A percentile compares a stretch with the other conserved stretches of the same genome.
Evolutionary conservation across 768 basidiomycete species (phyloP).

Genomic region (Termitomyces sp.): DNA sequence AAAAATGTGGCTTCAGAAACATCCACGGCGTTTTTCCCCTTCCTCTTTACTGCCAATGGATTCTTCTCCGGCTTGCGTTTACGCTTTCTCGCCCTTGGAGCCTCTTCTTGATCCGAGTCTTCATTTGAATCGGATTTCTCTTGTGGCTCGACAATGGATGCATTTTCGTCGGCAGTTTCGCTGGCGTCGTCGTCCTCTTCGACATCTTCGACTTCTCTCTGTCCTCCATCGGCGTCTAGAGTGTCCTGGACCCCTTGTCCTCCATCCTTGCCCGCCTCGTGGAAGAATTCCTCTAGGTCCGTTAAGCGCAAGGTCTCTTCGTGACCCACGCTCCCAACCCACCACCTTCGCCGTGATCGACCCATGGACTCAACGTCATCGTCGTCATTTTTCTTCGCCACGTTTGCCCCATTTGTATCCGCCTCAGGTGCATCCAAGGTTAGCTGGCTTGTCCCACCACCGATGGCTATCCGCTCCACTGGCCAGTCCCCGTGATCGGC

Average conservation of each 20-base stretch:
- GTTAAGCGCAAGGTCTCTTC: constrained; percentile 85
- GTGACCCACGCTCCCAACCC: constrained; percentile 93
- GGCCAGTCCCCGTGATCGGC: constrained; percentile 92
- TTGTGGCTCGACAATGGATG: constrained; percentile 21
- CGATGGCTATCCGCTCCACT: constrained; percentile 79
- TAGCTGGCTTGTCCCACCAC: constrained; percentile 32
- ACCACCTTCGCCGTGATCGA: constrained; percentile 42
- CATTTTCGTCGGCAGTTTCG: constrained; percentile 18
- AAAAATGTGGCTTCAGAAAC: constrained; percentile 60
- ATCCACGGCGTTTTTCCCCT: constrained; percentile 55
- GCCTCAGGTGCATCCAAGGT: constrained; percentile 22
- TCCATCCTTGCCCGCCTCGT: constrained; percentile 13
- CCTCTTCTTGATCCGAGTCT: constrained; percentile 20
- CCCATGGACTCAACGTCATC: constrained; percentile 16
- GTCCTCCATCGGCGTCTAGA: constrained; percentile 14
- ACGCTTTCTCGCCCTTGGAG: constrained; percentile 41
- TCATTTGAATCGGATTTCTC: constrained; percentile 20
- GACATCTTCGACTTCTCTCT: constrained; percentile 31
- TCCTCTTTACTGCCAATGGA: constrained; percentile 44
- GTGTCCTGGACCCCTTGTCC: background rate
- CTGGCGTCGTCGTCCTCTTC: constrained; percentile 21
- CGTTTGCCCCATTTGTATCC: constrained; percentile 5
- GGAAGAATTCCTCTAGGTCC: constrained; percentile 74
- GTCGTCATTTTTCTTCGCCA: constrained; percentile 9
- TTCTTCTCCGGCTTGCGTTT: constrained; percentile 56